These are phyloP conservation scores for Nasturtium officinale DNA, from an alignment of 345 rosid species.

Conservation along the genomic window DNA sequence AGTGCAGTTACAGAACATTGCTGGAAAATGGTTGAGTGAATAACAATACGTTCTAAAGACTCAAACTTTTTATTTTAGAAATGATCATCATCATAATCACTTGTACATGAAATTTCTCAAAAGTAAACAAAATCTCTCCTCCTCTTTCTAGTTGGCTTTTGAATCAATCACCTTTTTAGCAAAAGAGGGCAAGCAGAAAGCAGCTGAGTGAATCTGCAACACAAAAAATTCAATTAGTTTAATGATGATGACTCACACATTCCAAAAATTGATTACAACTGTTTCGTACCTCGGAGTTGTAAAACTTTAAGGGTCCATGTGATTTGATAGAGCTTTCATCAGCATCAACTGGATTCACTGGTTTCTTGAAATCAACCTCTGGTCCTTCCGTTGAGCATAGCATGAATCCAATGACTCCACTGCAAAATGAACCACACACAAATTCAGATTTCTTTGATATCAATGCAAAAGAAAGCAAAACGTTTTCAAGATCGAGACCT, in stretches of 20 bases:
- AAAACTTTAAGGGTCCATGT: conserved; percentile 67
- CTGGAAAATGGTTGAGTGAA: not conserved
- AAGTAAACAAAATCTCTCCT: not conserved
- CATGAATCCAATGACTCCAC: conserved; percentile 98
- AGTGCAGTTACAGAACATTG: not conserved
- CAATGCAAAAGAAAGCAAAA: not conserved
- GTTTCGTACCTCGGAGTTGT: conserved; percentile 90
- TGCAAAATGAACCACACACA: conserved; percentile 40
- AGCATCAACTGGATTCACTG: conserved; percentile 66
- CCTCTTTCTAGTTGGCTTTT: conserved; percentile 43
- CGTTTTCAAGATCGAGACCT: conserved; percentile 46
- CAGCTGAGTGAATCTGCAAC: conserved; percentile 85
- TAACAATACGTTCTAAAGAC: not conserved
- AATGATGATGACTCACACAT: not conserved
- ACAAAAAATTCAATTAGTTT: not conserved
- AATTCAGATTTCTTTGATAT: not conserved
- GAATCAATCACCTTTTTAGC: conserved; percentile 87
- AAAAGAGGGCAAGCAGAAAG: conserved; percentile 91
- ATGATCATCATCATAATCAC: not conserved
- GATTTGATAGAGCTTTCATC: conserved; percentile 46
- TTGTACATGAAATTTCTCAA: too few species aligned
- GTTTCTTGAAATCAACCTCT: conserved; percentile 82
- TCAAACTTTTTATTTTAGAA: not conserved
- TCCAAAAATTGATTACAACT: not conserved
- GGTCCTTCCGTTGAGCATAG: conserved; percentile 96